phyloP scores from a whole-genome alignment of 192 early-diverging fungal species.

The Powellomyces hirtus region DNA sequence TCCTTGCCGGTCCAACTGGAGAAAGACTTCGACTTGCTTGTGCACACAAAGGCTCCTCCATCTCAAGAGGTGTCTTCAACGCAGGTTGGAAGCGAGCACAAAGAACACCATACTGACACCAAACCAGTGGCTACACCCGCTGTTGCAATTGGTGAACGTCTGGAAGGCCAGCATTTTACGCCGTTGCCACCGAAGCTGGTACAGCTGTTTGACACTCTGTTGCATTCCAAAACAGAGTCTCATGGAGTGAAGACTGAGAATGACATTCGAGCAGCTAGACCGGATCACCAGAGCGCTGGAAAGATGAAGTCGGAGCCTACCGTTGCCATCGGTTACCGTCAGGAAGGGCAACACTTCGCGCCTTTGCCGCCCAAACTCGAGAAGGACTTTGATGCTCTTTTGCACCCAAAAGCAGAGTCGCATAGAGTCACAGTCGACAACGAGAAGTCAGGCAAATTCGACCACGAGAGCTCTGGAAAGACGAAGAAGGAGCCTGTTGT shows the following conservation, averaged over 20 bases:
- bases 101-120: too few relatives aligned
- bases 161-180: neutral
- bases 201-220: neutral
- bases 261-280: too few relatives aligned
- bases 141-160: neutral
- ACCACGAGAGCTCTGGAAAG: too few relatives aligned
- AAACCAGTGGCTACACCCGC: too few relatives aligned
- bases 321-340: neutral
- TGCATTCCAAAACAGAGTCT: slow-evolving; percentile 2
- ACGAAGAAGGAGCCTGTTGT: neutral
- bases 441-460: too few relatives aligned
- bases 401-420: neutral
- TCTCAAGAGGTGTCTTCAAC: too few relatives aligned
- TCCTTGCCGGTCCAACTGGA: neutral
- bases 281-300: too few relatives aligned
- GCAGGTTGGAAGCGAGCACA: too few relatives aligned
- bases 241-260: too few relatives aligned
- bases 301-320: too few relatives aligned
- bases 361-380: neutral
- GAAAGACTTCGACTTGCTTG: neutral
- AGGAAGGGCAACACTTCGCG: neutral
- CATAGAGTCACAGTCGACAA: too few relatives aligned
- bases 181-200: neutral
- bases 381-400: neutral
- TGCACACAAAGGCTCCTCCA: neutral